These are phyloP conservation scores for Annulohypoxylon maeteangense DNA, from an alignment of 495 filamentous ascomycete genomes.

Conservation along the genomic window DNA sequence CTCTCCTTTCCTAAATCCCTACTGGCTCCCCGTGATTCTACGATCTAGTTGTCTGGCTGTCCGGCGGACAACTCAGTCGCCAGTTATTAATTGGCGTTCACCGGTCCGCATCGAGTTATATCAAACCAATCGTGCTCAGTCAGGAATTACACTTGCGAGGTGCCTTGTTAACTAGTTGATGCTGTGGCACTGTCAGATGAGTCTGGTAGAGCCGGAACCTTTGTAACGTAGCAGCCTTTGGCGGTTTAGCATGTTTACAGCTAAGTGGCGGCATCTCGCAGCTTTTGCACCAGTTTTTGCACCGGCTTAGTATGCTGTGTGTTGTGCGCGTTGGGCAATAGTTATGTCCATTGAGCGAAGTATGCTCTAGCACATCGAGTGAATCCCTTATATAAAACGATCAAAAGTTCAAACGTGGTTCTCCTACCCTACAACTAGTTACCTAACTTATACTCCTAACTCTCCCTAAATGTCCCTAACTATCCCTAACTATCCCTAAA, in stretches of 20 bases:
- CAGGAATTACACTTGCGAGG: neutral
- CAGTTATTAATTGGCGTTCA: conserved; percentile 31
- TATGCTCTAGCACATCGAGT: conserved; percentile 8
- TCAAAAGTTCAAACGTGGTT: neutral
- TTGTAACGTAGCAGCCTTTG: conserved; percentile 38
- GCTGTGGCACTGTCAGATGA: conserved; percentile 36
- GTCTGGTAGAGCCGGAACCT: conserved; percentile 26
- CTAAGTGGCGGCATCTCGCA: conserved; percentile 37
- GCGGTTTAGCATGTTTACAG: conserved; percentile 25
- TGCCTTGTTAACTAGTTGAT: conserved; percentile 32
- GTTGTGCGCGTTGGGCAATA: neutral
- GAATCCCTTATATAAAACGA: conserved; percentile 22
- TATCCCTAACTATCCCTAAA: neutral
- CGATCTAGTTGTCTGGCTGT: conserved; percentile 19
- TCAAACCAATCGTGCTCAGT: conserved; percentile 25
- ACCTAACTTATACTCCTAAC: no score
- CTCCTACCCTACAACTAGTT: neutral
- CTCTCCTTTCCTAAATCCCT: conserved; percentile 1
- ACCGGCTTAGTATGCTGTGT: conserved; percentile 29
- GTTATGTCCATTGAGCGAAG: conserved; percentile 1
- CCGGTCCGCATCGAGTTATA: conserved; percentile 29
- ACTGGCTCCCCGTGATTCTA: conserved; percentile 22
- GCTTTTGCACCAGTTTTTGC: conserved; percentile 33
- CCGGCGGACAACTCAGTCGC: conserved; percentile 31
- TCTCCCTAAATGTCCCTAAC: neutral